A percentile compares a stretch with the other conserved stretches of the same genome.
Conservation (phyloP, 768 basidiomycete genomes). For the Cubamyces lactineus region DNA sequence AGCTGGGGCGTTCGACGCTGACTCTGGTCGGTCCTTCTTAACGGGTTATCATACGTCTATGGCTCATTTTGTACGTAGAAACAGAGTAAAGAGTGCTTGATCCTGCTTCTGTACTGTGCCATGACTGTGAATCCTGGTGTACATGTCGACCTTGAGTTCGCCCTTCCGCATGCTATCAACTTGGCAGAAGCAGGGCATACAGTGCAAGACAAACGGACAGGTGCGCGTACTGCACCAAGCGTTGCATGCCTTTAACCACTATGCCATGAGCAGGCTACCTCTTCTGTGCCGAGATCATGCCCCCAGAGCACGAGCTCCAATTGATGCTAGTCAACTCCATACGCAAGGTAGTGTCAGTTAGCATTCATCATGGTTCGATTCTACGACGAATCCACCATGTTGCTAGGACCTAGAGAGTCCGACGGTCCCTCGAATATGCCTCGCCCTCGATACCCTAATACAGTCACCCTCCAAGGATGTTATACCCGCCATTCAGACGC, state of each 20-base stretch:
- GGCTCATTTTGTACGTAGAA: constrained; percentile 45
- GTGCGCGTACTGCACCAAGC: constrained; percentile 38
- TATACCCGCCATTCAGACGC: constrained; percentile 74
- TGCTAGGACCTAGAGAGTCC: constrained; percentile 72
- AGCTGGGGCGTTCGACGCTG: constrained; percentile 52
- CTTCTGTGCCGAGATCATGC: constrained; percentile 78
- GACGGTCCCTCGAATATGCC: constrained; percentile 57
- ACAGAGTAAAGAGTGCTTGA: constrained; percentile 64
- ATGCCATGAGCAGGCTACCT: constrained; percentile 60
- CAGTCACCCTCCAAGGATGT: constrained; percentile 64
- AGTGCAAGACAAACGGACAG: constrained; percentile 68
- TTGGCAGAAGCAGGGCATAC: constrained; percentile 70
- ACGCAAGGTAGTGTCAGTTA: constrained; percentile 60
- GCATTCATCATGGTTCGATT: not conserved
- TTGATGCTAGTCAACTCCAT: constrained; percentile 88
- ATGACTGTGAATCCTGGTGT: constrained; percentile 51
- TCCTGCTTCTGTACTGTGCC: constrained; percentile 72
- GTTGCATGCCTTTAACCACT: not conserved
- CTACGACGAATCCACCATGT: not conserved
- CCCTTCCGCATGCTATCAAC: constrained; percentile 75
- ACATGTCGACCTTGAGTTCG: constrained; percentile 62
- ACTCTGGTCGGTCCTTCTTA: constrained; percentile 52
- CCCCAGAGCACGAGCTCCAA: constrained; percentile 64
- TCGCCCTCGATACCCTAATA: constrained; percentile 74
- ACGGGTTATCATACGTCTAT: not conserved